Conservation (phyloP, 192 early-diverging fungal genomes). For the Chytriomyces sp. region DNA sequence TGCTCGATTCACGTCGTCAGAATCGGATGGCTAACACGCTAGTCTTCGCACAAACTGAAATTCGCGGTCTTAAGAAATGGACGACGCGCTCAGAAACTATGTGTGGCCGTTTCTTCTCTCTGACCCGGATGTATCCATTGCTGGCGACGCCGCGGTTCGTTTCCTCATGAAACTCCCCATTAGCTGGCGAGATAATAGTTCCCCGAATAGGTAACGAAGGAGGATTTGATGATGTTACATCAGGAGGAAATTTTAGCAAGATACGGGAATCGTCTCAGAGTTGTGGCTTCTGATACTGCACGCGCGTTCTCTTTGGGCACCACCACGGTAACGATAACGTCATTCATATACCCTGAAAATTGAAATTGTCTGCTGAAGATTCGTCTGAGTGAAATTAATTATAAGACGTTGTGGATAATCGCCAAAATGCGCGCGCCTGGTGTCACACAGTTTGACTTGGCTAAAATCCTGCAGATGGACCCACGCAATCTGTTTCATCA, state of each 20-base stretch:
- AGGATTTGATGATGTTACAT: constrained; percentile 6
- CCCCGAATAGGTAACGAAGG: constrained; percentile 12
- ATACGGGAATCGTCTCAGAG: constrained; percentile 27
- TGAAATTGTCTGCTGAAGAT: constrained; percentile 17
- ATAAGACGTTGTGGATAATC: constrained; percentile 47
- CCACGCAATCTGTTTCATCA: constrained; percentile 62
- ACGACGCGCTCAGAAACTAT: constrained; percentile 21
- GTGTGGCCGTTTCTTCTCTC: constrained; percentile 21
- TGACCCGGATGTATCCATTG: not conserved
- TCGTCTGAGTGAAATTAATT: constrained; percentile 27
- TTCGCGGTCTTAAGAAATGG: constrained; percentile 7
- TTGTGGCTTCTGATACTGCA: constrained; percentile 28
- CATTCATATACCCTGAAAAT: not conserved
- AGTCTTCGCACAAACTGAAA: not conserved
- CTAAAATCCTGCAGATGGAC: constrained; percentile 57
- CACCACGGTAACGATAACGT: constrained; percentile 37
- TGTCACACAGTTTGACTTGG: constrained; percentile 58
- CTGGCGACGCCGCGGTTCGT: not conserved
- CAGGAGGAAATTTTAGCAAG: constrained; percentile 1
- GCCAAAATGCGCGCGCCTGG: constrained; percentile 51
- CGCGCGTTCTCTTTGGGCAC: constrained; percentile 43
- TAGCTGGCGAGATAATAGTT: not conserved
- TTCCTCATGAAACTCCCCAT: not conserved
- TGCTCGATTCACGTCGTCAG: not conserved
- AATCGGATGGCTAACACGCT: not conserved